These are phyloP conservation scores for Phaeosphaeria sp. DNA, from an alignment of 2,329 filamentous ascomycete species.

Conservation along the genomic window DNA sequence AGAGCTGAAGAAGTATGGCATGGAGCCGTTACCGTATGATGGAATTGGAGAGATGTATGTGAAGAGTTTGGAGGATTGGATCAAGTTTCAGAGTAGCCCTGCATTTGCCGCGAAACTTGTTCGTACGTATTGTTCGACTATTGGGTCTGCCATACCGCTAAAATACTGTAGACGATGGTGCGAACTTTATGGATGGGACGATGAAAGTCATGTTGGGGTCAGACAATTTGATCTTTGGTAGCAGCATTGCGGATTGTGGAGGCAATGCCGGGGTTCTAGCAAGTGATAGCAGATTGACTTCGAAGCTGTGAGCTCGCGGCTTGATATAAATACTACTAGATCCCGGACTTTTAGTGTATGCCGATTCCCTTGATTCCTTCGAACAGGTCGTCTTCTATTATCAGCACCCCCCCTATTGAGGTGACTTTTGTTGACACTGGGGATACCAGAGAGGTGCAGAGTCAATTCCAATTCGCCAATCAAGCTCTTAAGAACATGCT, in stretches of 20 bases:
- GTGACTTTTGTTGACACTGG: no score
- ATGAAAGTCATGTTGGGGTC: slow-evolving; percentile 14
- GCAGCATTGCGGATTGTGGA: slow-evolving; percentile 11
- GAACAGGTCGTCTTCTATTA: no score
- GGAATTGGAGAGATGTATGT: slow-evolving; percentile 24
- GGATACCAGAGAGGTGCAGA: no score
- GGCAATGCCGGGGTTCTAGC: slow-evolving; percentile 16
- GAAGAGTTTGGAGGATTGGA: slow-evolving; percentile 21
- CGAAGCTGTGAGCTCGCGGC: background rate
- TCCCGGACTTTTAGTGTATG: slow-evolving; percentile 15
- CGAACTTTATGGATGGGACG: slow-evolving; percentile 18
- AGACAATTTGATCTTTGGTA: slow-evolving; percentile 15
- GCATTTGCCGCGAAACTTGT: slow-evolving; percentile 14
- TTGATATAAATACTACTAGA: background rate
- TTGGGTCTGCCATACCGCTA: background rate
- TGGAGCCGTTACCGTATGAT: slow-evolving; percentile 18
- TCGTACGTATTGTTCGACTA: slow-evolving; percentile 6
- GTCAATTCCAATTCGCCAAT: no score
- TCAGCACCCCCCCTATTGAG: no score
- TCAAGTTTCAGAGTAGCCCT: slow-evolving; percentile 14
- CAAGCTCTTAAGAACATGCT: no score
- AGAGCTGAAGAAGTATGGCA: slow-evolving; percentile 8
- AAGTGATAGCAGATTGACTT: slow-evolving; percentile 4
- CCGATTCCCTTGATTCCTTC: slow-evolving; percentile 21
- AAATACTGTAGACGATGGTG: slow-evolving; percentile 7